These are phyloP conservation scores for Phyllosticta citriasiana DNA, from an alignment of 2,329 filamentous ascomycete genomes.

Conservation along the genomic window DNA sequence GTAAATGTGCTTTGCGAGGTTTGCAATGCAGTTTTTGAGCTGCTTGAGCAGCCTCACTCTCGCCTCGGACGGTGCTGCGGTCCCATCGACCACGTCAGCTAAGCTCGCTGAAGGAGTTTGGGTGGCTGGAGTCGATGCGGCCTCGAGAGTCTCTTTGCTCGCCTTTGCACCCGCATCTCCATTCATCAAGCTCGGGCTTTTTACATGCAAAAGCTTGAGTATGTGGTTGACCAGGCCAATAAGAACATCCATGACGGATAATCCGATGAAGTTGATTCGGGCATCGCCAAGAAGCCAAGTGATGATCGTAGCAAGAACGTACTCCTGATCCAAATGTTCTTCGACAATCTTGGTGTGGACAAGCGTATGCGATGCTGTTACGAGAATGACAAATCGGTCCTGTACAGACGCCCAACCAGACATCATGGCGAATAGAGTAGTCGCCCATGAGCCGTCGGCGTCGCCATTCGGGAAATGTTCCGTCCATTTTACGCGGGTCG, in stretches of 20 bases:
- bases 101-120: conserved; percentile 11
- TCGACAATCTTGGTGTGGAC: conserved; percentile 58
- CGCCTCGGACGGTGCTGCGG: conserved; percentile 35
- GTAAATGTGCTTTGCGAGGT: conserved; percentile 88
- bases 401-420: conserved; percentile 88
- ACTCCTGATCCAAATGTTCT: conserved; percentile 61
- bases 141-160: conserved; percentile 11
- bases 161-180: conserved; percentile 16
- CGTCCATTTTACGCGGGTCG: conserved; percentile 20
- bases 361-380: conserved; percentile 70
- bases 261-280: conserved; percentile 83
- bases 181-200: conserved; percentile 29
- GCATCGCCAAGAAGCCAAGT: conserved; percentile 68
- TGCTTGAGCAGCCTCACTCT: conserved; percentile 57
- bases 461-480: conserved; percentile 27
- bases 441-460: conserved; percentile 60
- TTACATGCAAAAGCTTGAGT: conserved; percentile 62
- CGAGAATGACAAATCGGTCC: conserved; percentile 81
- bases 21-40: conserved; percentile 76
- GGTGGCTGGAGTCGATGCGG: conserved; percentile 15
- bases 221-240: conserved; percentile 78
- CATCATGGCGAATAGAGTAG: conserved; percentile 68
- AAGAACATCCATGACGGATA: conserved; percentile 93
- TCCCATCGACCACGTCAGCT: conserved; percentile 3
- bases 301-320: conserved; percentile 67